Evolutionary conservation across 2,329 filamentous ascomycete species (phyloP), one percentile per base, ranked within the genome.

Genomic region (Tolypocladium capitatum): DNA sequence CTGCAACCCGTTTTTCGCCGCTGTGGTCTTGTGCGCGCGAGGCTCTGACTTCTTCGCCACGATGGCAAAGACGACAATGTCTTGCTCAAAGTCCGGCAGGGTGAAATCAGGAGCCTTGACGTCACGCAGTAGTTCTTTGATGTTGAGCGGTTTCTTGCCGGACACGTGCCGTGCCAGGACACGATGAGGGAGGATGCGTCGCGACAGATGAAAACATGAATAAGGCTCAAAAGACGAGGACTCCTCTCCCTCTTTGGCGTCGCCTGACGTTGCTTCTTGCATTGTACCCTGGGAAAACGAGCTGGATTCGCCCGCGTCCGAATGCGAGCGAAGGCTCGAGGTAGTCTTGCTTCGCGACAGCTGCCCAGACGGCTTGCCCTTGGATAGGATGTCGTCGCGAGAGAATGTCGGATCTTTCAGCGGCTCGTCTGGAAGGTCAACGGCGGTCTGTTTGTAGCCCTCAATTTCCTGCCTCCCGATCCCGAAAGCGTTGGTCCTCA

Each of bases 1-100:
- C 51, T 71, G 69, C 30, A 64, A 67, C 6, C 71, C 68, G 9
- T 71, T 69, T 48, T 65, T 65, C 20, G 61, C 67, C 11, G 64
- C 57, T 4, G 63, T 60, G 4, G 70, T 65, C 53, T 76, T 74
- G 60, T 83, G 79, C 1, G 69, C 60, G 36, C 80, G 81, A 0
- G 92, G 89, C 1, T 84, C 80, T 0, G 92, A 95, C 63, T 97
- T 97, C 40, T 82, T 85, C 7, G 87, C 88, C 21, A 98, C 77
- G 49, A 96, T 83, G 9, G 81, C 92, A 58, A 97, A 83, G 2
- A 97, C 78, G 8, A 98, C 88, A 58, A 90, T 85, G 63, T 98
- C 91, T 46, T 85, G 81, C 58, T 96, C 88, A 46, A 89, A 73
- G 50, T 84, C 80, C 0, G 94, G 90, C 0, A 91, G 75, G 33